These are phyloP conservation scores for Aspergillus viridinutans DNA, from an alignment of 2,329 filamentous ascomycete genomes.

Conservation along the genomic window DNA sequence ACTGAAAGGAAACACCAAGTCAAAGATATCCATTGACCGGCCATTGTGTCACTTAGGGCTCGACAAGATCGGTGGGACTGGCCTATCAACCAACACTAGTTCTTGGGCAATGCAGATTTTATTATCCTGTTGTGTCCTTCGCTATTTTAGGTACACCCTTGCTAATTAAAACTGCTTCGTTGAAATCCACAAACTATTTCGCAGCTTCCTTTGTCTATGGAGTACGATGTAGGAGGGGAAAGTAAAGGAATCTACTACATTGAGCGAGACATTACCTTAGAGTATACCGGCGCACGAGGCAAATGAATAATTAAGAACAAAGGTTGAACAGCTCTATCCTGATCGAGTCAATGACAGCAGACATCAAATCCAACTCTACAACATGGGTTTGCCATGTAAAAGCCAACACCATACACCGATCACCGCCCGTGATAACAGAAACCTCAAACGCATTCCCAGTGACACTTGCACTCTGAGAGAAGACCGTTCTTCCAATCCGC, in stretches of 20 bases:
- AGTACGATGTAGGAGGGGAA: not conserved
- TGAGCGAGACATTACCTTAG: not conserved
- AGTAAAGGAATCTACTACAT: not conserved
- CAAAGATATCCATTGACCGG: too few relatives aligned
- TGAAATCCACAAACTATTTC: not conserved
- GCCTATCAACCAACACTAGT: too few relatives aligned
- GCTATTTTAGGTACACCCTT: too few relatives aligned
- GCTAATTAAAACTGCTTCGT: too few relatives aligned
- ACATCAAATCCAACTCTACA: constrained; percentile 26
- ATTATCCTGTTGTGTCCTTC: too few relatives aligned
- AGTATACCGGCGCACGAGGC: not conserved
- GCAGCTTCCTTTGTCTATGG: not conserved
- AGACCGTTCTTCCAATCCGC: constrained; percentile 39
- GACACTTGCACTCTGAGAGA: constrained; percentile 43
- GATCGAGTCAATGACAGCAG: constrained; percentile 13
- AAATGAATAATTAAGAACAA: constrained; percentile 6
- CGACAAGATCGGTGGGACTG: too few relatives aligned
- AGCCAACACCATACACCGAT: constrained; percentile 40
- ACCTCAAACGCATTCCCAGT: constrained; percentile 36
- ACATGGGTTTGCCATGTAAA: constrained; percentile 41
- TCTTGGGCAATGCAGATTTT: too few relatives aligned
- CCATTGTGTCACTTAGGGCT: too few relatives aligned
- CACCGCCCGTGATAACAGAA: constrained; percentile 41
- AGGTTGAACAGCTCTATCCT: constrained; percentile 13
- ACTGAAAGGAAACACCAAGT: too few relatives aligned